Base-by-base conservation (phyloP, 78 protist genomes). In the Kipferlia bialata region DNA sequence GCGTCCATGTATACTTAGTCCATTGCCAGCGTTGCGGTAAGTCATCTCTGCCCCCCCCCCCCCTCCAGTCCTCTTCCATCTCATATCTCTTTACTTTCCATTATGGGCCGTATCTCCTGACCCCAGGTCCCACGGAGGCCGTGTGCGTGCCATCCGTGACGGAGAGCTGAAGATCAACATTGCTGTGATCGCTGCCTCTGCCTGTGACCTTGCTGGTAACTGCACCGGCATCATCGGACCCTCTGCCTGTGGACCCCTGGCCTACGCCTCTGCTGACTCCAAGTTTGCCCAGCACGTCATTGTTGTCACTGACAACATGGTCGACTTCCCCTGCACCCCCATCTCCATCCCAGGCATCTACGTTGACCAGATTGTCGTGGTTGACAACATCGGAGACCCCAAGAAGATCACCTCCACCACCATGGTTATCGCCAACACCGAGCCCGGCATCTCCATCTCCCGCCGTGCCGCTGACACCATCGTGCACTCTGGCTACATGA, bases 131-230 rank as follows among this genome's bases (percentile, higher is more conserved):
- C 72, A 67, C 7, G 72, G 72, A 13, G 45, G 31, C 28, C 58
- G 72, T 56, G 72, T 67, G 32, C 45, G 72, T 5, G 72, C 72
- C 58, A 39, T 67, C 7, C 59, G 32, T 5, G 36, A 26, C 20
- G 72, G 72, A 28, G 72, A 67, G 5, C 16, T 67, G 18, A 16
- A 67, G n/a, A 67, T 67, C 26, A 61, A 67, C 26, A 67, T 67
- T 29, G 72, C 72, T 10, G 61, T 67, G 20, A 67, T 67, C 26
- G 72, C 54, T 28, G 72, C 72, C 58, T 56, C 72, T 5, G 61
- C 44, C 31, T 22, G 48, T n/a, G 72, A 67, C 58, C 44, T 10
- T 18, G 18, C 13, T 16, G 72, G 72, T n/a, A 67, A 67, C 58
- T 22, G 48, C 58, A 67, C 2, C 58, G 72, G 72, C 7, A 5